Conservation (phyloP, 495 filamentous ascomycete genomes). For the Lasiosphaeriaceae sp. region DNA sequence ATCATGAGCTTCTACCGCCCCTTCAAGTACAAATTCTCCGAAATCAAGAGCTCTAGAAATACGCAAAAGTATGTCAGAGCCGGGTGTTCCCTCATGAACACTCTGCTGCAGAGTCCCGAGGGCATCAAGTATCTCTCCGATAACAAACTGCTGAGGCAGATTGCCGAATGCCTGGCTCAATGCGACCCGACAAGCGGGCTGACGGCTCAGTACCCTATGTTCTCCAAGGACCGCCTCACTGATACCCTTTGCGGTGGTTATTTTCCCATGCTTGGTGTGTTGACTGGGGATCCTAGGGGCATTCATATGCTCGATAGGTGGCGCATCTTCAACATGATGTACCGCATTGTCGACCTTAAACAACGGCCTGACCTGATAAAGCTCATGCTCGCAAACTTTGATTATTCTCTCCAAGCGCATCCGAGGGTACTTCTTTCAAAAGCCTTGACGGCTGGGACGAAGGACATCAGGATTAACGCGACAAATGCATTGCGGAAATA, state of each 20-base stretch:
- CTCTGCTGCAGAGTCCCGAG: constrained; percentile 76
- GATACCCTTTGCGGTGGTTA: constrained; percentile 88
- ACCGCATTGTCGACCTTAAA: constrained; percentile 89
- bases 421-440: constrained; percentile 89
- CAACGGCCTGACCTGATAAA: constrained; percentile 88
- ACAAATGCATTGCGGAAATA: constrained; percentile 83
- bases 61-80: constrained; percentile 92
- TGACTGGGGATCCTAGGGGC: constrained; percentile 77
- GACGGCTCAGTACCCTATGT: constrained; percentile 81
- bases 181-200: constrained; percentile 86
- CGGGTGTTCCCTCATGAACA: constrained; percentile 82
- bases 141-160: constrained; percentile 87
- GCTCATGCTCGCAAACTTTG: constrained; percentile 80
- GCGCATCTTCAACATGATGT: constrained; percentile 99
- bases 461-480: constrained; percentile 82
- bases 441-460: constrained; percentile 84
- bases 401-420: constrained; percentile 81
- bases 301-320: constrained; percentile 90
- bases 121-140: constrained; percentile 81
- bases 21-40: constrained; percentile 92
- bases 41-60: constrained; percentile 78
- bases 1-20: constrained; percentile 92
- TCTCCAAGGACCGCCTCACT: constrained; percentile 74
- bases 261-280: constrained; percentile 82
- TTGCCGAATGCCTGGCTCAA: constrained; percentile 93